phyloP scores from a whole-genome alignment of 139 green algal species.

The Klebsormidium nitens region DNA sequence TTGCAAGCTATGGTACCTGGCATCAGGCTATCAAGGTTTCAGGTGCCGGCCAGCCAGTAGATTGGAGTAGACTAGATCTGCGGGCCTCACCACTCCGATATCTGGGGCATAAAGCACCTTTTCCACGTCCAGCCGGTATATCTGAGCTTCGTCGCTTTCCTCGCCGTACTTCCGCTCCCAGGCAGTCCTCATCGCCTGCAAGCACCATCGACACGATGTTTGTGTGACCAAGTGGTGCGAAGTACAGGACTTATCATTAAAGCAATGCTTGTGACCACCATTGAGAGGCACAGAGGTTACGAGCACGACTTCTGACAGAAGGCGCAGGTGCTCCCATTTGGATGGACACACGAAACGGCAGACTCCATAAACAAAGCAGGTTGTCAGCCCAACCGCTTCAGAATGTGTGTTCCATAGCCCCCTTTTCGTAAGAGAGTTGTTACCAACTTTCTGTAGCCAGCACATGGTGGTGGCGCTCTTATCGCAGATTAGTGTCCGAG shows the following conservation, averaged over 20 bases:
- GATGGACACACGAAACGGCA: too few relatives aligned
- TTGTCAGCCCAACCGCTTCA: too few relatives aligned
- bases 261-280: neutral
- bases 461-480: neutral
- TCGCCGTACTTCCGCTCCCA: conserved; percentile 8
- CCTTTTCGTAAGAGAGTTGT: neutral
- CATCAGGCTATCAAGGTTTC: neutral
- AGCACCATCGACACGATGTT: too few relatives aligned
- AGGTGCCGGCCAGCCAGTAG: too few relatives aligned
- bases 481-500: too few relatives aligned
- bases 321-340: too few relatives aligned
- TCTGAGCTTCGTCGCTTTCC: neutral
- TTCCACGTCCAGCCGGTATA: conserved; percentile 10
- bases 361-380: too few relatives aligned
- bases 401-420: neutral
- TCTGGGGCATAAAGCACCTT: conserved; percentile 2
- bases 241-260: too few relatives aligned
- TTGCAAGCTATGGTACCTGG: neutral
- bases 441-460: conserved; percentile 1
- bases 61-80: neutral
- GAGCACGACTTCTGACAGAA: too few relatives aligned
- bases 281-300: neutral
- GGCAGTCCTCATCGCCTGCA: conserved; percentile 3
- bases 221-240: too few relatives aligned
- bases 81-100: conserved; percentile 4